Conservation (phyloP, 345 rosid species). For the Tarenaya hassleriana region DNA sequence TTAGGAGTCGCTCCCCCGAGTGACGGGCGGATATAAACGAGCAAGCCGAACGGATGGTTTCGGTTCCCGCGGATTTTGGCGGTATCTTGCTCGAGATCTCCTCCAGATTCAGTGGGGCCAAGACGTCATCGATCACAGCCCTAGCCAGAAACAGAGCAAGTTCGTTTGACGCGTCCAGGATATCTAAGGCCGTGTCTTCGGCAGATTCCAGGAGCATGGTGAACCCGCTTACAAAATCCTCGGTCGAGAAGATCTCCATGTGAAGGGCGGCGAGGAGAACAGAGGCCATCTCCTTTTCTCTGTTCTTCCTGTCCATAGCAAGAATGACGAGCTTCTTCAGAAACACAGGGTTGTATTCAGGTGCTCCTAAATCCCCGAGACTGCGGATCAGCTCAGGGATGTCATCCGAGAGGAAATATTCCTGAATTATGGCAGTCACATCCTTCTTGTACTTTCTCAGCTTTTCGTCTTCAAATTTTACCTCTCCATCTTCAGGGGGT, state of each 20-base stretch:
- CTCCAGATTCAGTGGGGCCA: constrained; percentile 85
- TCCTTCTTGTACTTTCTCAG: constrained; percentile 71
- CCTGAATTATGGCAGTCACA: constrained; percentile 72
- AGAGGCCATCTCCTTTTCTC: constrained; percentile 99
- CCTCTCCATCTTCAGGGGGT: constrained; percentile 36
- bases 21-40: constrained; percentile 87
- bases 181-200: constrained; percentile 93
- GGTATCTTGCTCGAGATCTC: constrained; percentile 73
- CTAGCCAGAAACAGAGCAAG: constrained; percentile 94
- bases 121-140: constrained; percentile 93
- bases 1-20: constrained; percentile 91
- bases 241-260: constrained; percentile 86
- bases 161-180: constrained; percentile 92
- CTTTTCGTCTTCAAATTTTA: constrained; percentile 39
- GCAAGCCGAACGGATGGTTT: constrained; percentile 70
- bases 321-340: constrained; percentile 85
- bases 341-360: constrained; percentile 70
- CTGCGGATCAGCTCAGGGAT: constrained; percentile 87
- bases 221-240: constrained; percentile 85
- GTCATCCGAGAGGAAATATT: constrained; percentile 95
- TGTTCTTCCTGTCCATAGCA: constrained; percentile 95
- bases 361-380: constrained; percentile 75
- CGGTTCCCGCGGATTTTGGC: constrained; percentile 75
- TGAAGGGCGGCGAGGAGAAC: constrained; percentile 89
- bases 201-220: constrained; percentile 91